Evolutionary conservation across 352 stramenopile species (phyloP), one percentile per base, ranked within the genome.

Genomic region (Discostella stelligera): DNA sequence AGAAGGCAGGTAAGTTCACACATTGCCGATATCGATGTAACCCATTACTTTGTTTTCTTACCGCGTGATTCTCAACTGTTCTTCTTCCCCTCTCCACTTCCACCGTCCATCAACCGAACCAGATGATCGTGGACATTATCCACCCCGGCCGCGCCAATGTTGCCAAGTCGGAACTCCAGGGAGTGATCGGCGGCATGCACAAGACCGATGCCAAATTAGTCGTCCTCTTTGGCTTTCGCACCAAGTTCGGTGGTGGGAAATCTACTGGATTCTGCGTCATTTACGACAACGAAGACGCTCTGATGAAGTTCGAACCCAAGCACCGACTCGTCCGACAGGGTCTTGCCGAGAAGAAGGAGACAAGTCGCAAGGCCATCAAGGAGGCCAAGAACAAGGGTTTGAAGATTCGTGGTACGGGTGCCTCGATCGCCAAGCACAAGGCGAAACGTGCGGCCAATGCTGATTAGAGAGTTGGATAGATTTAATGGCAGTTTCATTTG

Each of bases 301-400:
- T 96, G 71, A 98, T 98, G 86, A 98, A 98, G 81, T 98, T 98
- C 85, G 97, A 99, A 88, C 97, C 97, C 52, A 99, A 98, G 91
- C 96, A 99, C 93, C 92, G 96, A 81, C 90, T 99, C 66, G 91
- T 98, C 53, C 95, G 83, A 21, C 82, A 89, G 41, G 89, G 89
- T 71, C 49, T 94, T 39, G 49, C 90, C 46, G 93, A 97, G 68
- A 98, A 98, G 93, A 96, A 98, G 75, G 96, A 99, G 89, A 96
- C 90, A 71, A 98, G 95, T 69, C 93, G 97, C 79, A 99, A 99
- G 94, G 96, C 98, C 85, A 98, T 99, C 90, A 99, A 99, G 95
- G 97, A 99, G 88, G 93, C 95, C 77, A 99, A 99, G 95, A 99
- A 99, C 92, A 96, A 97, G 73, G 94, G 80, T 79, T 97, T 98